These are phyloP conservation scores for Saksenaea vasiformis DNA, from an alignment of 371 early-diverging fungal species.

Conservation along the genomic window DNA sequence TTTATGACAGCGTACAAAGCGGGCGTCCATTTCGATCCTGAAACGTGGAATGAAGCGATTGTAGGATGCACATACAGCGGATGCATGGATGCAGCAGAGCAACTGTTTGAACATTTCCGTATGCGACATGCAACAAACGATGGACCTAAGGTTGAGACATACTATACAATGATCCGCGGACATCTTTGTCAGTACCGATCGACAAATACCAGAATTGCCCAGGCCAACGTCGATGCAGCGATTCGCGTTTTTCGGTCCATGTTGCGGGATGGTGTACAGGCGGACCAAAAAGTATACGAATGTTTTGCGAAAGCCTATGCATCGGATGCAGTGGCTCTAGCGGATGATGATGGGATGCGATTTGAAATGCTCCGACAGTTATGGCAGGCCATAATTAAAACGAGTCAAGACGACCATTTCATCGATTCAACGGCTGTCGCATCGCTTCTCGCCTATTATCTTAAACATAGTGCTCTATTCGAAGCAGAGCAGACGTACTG, in stretches of 20 bases:
- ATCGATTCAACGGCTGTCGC: not conserved
- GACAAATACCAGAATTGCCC: not conserved
- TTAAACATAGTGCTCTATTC: not conserved
- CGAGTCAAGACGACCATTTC: not conserved
- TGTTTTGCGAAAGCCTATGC: conserved; percentile 15
- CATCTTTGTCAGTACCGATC: conserved; percentile 7
- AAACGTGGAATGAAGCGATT: conserved; percentile 15
- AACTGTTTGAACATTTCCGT: conserved; percentile 10
- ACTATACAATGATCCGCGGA: conserved; percentile 13
- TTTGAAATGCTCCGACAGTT: conserved; percentile 15
- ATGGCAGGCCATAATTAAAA: conserved; percentile 15
- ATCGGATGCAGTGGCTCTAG: not conserved
- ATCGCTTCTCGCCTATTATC: conserved; percentile 8
- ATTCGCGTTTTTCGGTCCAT: conserved; percentile 19
- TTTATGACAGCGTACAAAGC: conserved; percentile 2
- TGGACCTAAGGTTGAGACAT: not conserved
- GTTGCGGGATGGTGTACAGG: conserved; percentile 12
- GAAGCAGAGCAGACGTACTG: conserved; percentile 24
- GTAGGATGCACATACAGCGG: conserved; percentile 7
- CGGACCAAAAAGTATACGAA: conserved; percentile 8
- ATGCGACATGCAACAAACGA: not conserved
- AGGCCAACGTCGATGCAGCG: conserved; percentile 11
- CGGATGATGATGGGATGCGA: conserved; percentile 10
- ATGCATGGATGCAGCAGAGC: conserved; percentile 9
- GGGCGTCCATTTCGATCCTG: conserved; percentile 1